A percentile compares a stretch with the other conserved stretches of the same genome.
phyloP scores from a whole-genome alignment of 176 grass and related monocot species.

The Zizania latifolia region DNA sequence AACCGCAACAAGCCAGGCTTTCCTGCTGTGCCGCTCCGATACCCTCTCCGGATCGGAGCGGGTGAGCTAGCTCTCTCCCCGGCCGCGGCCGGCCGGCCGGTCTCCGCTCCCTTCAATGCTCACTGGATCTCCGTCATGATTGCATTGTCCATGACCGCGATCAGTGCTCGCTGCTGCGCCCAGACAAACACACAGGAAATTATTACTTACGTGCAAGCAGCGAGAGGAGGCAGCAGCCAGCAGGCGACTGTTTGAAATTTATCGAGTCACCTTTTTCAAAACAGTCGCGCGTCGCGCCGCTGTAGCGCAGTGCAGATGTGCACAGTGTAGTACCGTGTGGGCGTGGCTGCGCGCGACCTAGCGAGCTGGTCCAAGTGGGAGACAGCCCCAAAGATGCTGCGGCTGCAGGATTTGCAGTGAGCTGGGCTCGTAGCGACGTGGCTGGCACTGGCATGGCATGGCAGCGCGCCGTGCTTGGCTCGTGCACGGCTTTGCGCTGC shows the following conservation, averaged over 20 bases:
- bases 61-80: not conserved
- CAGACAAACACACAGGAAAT: conserved; percentile 7
- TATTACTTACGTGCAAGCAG: conserved; percentile 10
- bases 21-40: not conserved
- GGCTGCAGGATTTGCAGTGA: not conserved
- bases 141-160: conserved; percentile 13
- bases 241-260: conserved; percentile 4
- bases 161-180: not conserved
- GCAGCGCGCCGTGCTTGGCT: not conserved
- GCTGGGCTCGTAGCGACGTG: not conserved
- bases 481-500: not conserved
- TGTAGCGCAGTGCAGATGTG: not conserved
- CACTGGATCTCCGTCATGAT: conserved; percentile 22
- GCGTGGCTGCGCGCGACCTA: not conserved
- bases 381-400: not conserved
- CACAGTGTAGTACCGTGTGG: not conserved
- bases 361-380: not conserved
- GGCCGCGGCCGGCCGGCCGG: not conserved
- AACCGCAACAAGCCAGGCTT: conserved; percentile 10
- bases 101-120: conserved; percentile 14
- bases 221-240: not conserved
- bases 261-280: not conserved
- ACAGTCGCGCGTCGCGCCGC: not conserved
- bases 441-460: not conserved
- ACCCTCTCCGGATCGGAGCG: not conserved